Base-by-base conservation (phyloP, 495 filamentous ascomycete genomes). In the Schizothecium vesticola region DNA sequence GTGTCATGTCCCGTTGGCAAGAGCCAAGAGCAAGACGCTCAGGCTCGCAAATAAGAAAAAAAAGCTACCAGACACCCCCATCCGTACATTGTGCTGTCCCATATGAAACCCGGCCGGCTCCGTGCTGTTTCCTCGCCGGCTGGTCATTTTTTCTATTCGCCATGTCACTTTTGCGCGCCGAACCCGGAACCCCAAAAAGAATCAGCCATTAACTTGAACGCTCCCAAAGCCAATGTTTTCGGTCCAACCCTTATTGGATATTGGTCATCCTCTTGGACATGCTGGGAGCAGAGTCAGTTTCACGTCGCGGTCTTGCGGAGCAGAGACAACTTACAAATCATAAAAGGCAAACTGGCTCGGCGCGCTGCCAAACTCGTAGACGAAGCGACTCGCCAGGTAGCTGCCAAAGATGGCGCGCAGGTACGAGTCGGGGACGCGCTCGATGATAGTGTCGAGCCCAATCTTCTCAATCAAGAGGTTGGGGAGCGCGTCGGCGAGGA, bases 261-360 rank as follows among this genome's bases (percentile, higher is more conserved):
- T 80, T 72, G 31, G 79, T 71, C 81, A 83, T 82, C 65, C 79
- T 76, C 75, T 76, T 80, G 13, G 82, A 81, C 82, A 85, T 84
- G 74, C 82, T 67, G 25, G 22, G 22, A 22, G 61, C 3, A 61
- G 28, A 6, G 71, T 81, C 79, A 81, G 78, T 56, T 57, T 25
- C 21, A 31, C 1, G 25, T 6, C 22, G 0, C 21, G 21, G 16
- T 0, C 8, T 21, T n/a, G 57, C 22, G 21, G 28, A 16, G 29
- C 3, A 51, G 16, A 25, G 13, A 25, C 19, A 71, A 89, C 91
- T 87, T 84, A 97, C 93, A 98, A 99, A 73, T 96, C 91, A 80
- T 97, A 99, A 86, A 99, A 99, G 9, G 95, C 92, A 81, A 99
- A 97, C 75, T 97, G 96, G 83, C 89, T 94, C 4, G 95, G 93